Conservation (phyloP, 805 yeast species). For the Torulaspora maleeae region DNA sequence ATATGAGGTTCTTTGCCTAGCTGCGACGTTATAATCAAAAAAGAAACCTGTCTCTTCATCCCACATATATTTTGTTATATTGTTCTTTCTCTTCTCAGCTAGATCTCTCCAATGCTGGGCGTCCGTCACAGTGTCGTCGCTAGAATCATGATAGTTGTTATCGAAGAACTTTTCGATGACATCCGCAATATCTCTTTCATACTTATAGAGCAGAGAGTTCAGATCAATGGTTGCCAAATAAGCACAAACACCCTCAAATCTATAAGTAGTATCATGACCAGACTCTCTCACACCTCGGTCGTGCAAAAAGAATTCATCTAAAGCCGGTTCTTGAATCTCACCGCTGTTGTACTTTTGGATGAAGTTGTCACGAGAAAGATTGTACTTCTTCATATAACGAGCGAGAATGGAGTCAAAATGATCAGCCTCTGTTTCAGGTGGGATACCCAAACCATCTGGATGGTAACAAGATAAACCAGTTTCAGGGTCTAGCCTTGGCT, state of each 20-base stretch:
- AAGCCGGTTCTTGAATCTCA: conserved; percentile 63
- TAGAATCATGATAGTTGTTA: conserved; percentile 40
- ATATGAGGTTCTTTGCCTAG: conserved; percentile 52
- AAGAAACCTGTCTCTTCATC: conserved; percentile 70
- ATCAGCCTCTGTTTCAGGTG: conserved; percentile 91
- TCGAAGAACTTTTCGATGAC: conserved; percentile 54
- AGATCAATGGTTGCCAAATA: conserved; percentile 86
- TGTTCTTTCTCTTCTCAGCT: conserved; percentile 50
- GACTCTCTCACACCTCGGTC: conserved; percentile 94
- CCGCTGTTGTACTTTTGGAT: conserved; percentile 65
- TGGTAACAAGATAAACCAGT: conserved; percentile 86
- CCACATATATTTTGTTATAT: conserved; percentile 74
- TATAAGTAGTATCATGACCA: conserved; percentile 91
- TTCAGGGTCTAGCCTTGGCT: conserved; percentile 65
- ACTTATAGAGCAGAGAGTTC: conserved; percentile 80
- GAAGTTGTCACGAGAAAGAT: conserved; percentile 56
- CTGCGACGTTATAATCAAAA: conserved; percentile 74
- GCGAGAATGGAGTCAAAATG: conserved; percentile 72
- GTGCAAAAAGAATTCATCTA: conserved; percentile 84
- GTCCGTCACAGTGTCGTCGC: conserved; percentile 41
- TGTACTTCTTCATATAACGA: conserved; percentile 64
- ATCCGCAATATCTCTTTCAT: conserved; percentile 77
- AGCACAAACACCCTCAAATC: conserved; percentile 88
- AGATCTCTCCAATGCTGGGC: conserved; percentile 57
- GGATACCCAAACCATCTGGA: conserved; percentile 88